These are phyloP conservation scores for Neobulgaria alba DNA, from an alignment of 2,329 filamentous ascomycete genomes.

Conservation along the genomic window DNA sequence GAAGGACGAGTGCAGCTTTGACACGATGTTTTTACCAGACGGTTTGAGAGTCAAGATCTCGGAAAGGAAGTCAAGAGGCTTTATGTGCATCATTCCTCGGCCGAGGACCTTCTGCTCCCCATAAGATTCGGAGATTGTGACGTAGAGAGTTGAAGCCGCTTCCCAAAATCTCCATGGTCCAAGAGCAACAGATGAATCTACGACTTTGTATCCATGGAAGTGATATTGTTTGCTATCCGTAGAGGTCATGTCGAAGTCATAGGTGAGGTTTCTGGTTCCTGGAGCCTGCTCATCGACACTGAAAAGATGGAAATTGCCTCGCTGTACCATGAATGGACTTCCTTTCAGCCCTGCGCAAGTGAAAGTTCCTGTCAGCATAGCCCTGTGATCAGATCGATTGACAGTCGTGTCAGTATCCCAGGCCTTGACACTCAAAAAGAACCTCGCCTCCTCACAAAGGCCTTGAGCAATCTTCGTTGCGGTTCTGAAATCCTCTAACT, in stretches of 20 bases:
- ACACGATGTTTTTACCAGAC: slow-evolving; percentile 38
- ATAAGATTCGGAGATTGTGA: slow-evolving; percentile 40
- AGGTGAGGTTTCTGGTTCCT: slow-evolving; percentile 50
- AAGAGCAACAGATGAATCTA: slow-evolving; percentile 51
- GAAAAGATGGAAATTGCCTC: slow-evolving; percentile 51
- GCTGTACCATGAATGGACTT: slow-evolving; percentile 51
- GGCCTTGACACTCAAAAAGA: slow-evolving; percentile 50
- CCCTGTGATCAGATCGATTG: slow-evolving; percentile 39
- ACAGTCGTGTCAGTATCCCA: slow-evolving; percentile 43
- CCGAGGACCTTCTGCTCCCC: slow-evolving; percentile 36
- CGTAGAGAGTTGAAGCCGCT: slow-evolving; percentile 53
- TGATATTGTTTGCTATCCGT: slow-evolving; percentile 43
- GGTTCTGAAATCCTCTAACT: slow-evolving; percentile 43
- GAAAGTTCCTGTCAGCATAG: slow-evolving; percentile 51
- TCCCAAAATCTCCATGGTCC: slow-evolving; percentile 49
- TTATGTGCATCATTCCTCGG: slow-evolving; percentile 50
- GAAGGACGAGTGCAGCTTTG: slow-evolving; percentile 37
- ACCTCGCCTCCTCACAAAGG: slow-evolving; percentile 46
- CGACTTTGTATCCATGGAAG: slow-evolving; percentile 54
- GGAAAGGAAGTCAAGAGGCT: slow-evolving; percentile 43
- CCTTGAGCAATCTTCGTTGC: slow-evolving; percentile 44
- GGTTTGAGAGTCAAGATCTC: slow-evolving; percentile 46
- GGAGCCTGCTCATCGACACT: slow-evolving; percentile 42
- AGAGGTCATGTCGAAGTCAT: slow-evolving; percentile 52
- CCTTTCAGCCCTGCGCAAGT: slow-evolving; percentile 45